A percentile compares a stretch with the other conserved stretches of the same genome.
Conservation (phyloP, 2,329 filamentous ascomycete genomes). For the Aspergillus intermedius region DNA sequence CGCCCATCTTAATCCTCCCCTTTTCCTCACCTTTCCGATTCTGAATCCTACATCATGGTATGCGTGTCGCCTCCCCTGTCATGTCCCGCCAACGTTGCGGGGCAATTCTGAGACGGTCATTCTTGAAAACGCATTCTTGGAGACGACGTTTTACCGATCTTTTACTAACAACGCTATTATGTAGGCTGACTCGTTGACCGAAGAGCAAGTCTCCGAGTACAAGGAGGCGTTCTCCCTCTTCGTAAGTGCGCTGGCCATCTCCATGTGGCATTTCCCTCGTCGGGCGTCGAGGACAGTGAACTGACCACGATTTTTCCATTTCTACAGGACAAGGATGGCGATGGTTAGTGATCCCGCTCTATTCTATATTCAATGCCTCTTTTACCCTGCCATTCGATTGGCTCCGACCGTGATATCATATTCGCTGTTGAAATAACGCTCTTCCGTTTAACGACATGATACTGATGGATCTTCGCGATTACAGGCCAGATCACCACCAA, state of each 20-base stretch:
- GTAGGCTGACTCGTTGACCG: constrained; percentile 94
- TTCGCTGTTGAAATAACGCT: neutral
- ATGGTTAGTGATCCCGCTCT: constrained; percentile 58
- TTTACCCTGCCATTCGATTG: constrained; percentile 1
- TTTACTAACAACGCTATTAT: constrained; percentile 18
- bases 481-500: constrained; percentile 86
- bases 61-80: constrained; percentile 3
- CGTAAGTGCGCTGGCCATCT: constrained; percentile 59
- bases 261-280: neutral
- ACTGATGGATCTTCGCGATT: constrained; percentile 1
- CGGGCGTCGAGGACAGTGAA: neutral
- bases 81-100: constrained; percentile 26
- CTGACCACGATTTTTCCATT: constrained; percentile 7
- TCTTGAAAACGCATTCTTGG: neutral
- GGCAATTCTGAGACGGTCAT: neutral
- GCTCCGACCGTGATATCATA: neutral
- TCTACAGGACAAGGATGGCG: constrained; percentile 76
- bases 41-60: constrained; percentile 26
- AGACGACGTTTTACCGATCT: constrained; percentile 4
- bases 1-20: constrained; percentile 13
- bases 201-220: constrained; percentile 99
- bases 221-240: constrained; percentile 99
- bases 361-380: neutral
- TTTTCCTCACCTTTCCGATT: constrained; percentile 7
- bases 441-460: neutral